These are phyloP conservation scores for Thalassiosira livingstoniorum DNA, from an alignment of 352 stramenopile genomes.

Conservation along the genomic window DNA sequence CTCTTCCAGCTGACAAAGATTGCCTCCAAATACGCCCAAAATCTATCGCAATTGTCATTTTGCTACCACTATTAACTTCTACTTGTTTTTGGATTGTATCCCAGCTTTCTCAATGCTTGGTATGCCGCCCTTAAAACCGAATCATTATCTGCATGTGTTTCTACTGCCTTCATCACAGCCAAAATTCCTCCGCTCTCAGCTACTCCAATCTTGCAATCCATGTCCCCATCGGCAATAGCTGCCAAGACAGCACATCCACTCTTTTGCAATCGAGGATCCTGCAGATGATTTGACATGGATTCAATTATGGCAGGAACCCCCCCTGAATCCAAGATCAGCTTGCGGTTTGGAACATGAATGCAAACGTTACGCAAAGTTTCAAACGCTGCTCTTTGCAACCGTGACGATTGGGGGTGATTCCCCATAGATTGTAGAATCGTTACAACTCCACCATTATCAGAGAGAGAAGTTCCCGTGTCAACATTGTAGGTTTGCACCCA, in stretches of 20 bases:
- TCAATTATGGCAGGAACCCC: slow-evolving; percentile 39
- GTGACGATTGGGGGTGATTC: slow-evolving; percentile 26
- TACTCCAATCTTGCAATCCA: slow-evolving; percentile 58
- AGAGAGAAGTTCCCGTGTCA: slow-evolving; percentile 42
- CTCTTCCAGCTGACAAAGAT: no score
- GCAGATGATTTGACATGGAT: slow-evolving; percentile 42
- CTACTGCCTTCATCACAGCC: slow-evolving; percentile 60
- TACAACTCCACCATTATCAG: slow-evolving; percentile 42
- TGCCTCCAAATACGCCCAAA: no score
- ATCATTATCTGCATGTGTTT: slow-evolving; percentile 59
- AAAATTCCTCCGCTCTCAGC: slow-evolving; percentile 54
- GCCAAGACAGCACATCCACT: slow-evolving; percentile 50
- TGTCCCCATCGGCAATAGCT: slow-evolving; percentile 36
- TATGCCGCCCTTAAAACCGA: slow-evolving; percentile 57
- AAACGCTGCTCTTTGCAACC: slow-evolving; percentile 33
- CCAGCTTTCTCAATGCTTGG: slow-evolving; percentile 58
- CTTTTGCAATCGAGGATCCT: slow-evolving; percentile 45
- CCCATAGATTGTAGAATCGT: slow-evolving; percentile 52
- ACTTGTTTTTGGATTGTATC: slow-evolving; percentile 54
- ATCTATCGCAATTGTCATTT: no score
- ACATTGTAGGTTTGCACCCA: slow-evolving; percentile 57
- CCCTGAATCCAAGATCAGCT: slow-evolving; percentile 36
- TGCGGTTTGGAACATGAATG: slow-evolving; percentile 40
- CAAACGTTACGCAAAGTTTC: slow-evolving; percentile 48
- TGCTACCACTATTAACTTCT: no score